Conservation (phyloP, 164 flowering plant genomes). For the Vitis cinerea region DNA sequence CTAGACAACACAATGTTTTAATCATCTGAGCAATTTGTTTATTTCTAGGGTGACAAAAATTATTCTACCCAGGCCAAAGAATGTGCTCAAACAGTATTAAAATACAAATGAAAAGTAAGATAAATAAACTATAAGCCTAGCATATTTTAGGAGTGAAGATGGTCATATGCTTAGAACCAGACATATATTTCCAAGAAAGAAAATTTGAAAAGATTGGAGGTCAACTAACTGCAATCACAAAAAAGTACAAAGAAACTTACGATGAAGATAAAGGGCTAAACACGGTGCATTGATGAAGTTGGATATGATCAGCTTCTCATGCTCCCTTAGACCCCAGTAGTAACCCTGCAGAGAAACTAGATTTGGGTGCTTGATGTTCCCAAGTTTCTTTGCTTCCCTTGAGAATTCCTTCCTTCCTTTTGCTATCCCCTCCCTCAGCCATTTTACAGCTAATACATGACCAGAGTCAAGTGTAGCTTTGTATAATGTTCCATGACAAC, state of each 20-base stretch:
- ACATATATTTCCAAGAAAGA: neutral
- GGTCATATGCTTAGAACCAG: neutral
- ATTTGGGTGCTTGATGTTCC: constrained; percentile 68
- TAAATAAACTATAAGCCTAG: too few species aligned
- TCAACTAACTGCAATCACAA: neutral
- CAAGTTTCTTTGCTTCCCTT: constrained; percentile 72
- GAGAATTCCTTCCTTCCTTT: constrained; percentile 70
- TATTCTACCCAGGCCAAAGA: too few species aligned
- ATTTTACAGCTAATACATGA: constrained; percentile 51
- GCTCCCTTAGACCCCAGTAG: constrained; percentile 73
- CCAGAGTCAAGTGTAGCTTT: constrained; percentile 58
- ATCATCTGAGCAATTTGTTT: too few species aligned
- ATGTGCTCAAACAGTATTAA: too few species aligned
- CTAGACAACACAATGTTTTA: too few species aligned
- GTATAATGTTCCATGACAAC: constrained; percentile 79
- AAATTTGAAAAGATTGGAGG: neutral
- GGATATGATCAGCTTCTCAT: constrained; percentile 67
- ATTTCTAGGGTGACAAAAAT: too few species aligned
- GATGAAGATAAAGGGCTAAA: constrained; percentile 56
- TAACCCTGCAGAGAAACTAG: constrained; percentile 62
- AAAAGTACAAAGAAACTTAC: constrained; percentile 30
- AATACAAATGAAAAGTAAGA: too few species aligned
- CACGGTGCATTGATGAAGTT: constrained; percentile 46
- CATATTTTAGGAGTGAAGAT: too few species aligned
- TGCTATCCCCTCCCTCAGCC: constrained; percentile 69